Conservation (phyloP, 495 filamentous ascomycete genomes). For the Gamarada debralockiae region DNA sequence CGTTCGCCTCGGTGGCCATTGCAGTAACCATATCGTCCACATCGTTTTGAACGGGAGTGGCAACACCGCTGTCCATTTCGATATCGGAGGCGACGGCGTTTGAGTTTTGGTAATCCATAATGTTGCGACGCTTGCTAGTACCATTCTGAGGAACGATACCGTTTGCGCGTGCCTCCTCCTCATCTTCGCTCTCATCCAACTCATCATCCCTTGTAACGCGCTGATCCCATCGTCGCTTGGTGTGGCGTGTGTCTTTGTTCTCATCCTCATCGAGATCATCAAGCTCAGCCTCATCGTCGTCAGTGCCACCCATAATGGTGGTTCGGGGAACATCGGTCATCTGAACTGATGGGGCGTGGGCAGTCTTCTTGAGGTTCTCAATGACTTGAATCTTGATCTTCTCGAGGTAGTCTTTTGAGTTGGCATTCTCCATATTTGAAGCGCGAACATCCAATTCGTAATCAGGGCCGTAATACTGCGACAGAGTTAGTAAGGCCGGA, state of each 20-base stretch:
- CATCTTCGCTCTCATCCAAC: slow-evolving; percentile 82
- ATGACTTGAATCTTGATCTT: slow-evolving; percentile 92
- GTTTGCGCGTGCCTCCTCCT: slow-evolving; percentile 72
- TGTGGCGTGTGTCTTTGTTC: slow-evolving; percentile 79
- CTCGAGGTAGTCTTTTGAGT: slow-evolving; percentile 88
- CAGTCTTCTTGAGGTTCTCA: slow-evolving; percentile 87
- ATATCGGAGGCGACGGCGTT: slow-evolving; percentile 54
- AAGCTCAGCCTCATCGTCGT: slow-evolving; percentile 74
- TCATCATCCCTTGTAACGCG: slow-evolving; percentile 70
- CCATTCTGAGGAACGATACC: slow-evolving; percentile 65
- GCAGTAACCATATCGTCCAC: slow-evolving; percentile 43
- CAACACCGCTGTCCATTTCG: slow-evolving; percentile 59
- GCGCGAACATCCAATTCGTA: slow-evolving; percentile 92
- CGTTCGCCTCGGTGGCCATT: slow-evolving; percentile 45
- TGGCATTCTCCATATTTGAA: slow-evolving; percentile 99
- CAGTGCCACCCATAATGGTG: slow-evolving; percentile 59
- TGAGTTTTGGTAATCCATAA: slow-evolving; percentile 67
- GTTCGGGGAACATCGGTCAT: slow-evolving; percentile 90
- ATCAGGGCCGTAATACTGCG: slow-evolving; percentile 91
- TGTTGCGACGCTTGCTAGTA: slow-evolving; percentile 53
- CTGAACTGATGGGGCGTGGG: slow-evolving; percentile 87
- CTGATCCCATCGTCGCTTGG: slow-evolving; percentile 80
- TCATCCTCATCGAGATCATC: slow-evolving; percentile 90
- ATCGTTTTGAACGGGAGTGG: slow-evolving; percentile 47
- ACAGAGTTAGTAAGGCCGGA: slow-evolving; percentile 28